Percentiles rank a stretch among this genome's conserved stretches.
phyloP scores from a whole-genome alignment of 202 grass and related monocot genomes.

The Carex arenaria region DNA sequence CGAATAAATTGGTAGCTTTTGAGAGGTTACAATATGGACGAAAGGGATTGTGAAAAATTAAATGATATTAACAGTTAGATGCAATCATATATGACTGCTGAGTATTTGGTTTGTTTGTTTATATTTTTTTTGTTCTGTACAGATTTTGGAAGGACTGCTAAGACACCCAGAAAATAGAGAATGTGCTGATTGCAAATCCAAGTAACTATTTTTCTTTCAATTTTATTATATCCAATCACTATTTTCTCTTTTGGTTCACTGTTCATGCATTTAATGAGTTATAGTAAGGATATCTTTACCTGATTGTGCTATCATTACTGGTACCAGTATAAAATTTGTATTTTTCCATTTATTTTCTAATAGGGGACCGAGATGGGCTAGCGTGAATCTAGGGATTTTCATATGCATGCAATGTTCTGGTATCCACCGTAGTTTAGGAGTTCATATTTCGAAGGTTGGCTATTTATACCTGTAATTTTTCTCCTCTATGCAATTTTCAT shows the following conservation, averaged over 20 bases:
- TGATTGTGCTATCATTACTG: neutral
- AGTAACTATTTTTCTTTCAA: slow-evolving; percentile 47
- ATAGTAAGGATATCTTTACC: neutral
- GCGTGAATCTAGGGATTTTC: slow-evolving; percentile 96
- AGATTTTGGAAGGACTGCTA: slow-evolving; percentile 85
- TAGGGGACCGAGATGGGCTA: slow-evolving; percentile 96
- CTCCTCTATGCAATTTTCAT: neutral
- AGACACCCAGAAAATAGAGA: slow-evolving; percentile 81
- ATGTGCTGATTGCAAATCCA: slow-evolving; percentile 95
- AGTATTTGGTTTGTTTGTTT: neutral
- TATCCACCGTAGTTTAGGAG: slow-evolving; percentile 97
- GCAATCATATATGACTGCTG: neutral
- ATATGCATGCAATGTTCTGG: slow-evolving; percentile 99
- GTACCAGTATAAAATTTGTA: neutral
- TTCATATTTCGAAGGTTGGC: slow-evolving; percentile 97
- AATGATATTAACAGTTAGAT: neutral
- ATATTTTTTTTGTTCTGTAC: slow-evolving; percentile 22
- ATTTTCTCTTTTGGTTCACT: neutral
- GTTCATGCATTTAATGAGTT: neutral
- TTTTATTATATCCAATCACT: neutral
- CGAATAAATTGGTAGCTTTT: neutral
- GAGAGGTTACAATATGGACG: neutral
- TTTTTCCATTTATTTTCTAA: slow-evolving; percentile 14
- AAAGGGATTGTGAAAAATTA: neutral
- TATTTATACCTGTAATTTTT: slow-evolving; percentile 14